These are phyloP conservation scores for Fomitopsis serialis DNA, from an alignment of 768 basidiomycete species.

Conservation along the genomic window DNA sequence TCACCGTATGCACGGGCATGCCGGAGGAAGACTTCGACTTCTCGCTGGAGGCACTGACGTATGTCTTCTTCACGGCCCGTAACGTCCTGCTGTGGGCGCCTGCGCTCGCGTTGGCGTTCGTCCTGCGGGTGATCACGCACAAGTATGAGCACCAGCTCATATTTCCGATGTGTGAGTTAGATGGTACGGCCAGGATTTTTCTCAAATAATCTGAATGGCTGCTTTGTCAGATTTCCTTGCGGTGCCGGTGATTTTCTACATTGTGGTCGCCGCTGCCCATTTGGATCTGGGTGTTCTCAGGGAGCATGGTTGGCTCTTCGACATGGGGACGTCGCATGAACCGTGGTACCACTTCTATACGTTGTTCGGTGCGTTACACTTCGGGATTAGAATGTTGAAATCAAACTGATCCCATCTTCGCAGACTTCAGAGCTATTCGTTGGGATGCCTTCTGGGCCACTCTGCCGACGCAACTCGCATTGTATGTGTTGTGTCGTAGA, in stretches of 20 bases:
- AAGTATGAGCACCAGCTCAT: conserved; percentile 83
- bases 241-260: conserved; percentile 83
- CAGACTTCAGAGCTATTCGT: conserved; percentile 57
- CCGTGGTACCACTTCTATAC: conserved; percentile 86
- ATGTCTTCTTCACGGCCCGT: conserved; percentile 60
- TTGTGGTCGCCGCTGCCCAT: conserved; percentile 59
- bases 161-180: conserved; percentile 76
- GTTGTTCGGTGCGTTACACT: conserved; percentile 52
- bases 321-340: conserved; percentile 45
- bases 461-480: conserved; percentile 89
- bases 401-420: neutral
- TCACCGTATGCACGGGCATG: conserved; percentile 82
- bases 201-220: neutral
- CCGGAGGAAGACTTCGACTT: conserved; percentile 73
- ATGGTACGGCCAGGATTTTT: conserved; percentile 2
- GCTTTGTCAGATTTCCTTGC: conserved; percentile 60
- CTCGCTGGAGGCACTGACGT: conserved; percentile 56
- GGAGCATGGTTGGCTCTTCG: conserved; percentile 79
- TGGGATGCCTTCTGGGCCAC: conserved; percentile 74
- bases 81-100: conserved; percentile 75
- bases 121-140: conserved; percentile 76
- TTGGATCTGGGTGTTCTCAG: conserved; percentile 60
- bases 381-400: neutral
- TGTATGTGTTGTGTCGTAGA: too few relatives aligned
- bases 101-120: conserved; percentile 69